A percentile compares a stretch with the other conserved stretches of the same genome.
phyloP scores from a whole-genome alignment of 805 yeast genomes.

The Kuraishia cidri region DNA sequence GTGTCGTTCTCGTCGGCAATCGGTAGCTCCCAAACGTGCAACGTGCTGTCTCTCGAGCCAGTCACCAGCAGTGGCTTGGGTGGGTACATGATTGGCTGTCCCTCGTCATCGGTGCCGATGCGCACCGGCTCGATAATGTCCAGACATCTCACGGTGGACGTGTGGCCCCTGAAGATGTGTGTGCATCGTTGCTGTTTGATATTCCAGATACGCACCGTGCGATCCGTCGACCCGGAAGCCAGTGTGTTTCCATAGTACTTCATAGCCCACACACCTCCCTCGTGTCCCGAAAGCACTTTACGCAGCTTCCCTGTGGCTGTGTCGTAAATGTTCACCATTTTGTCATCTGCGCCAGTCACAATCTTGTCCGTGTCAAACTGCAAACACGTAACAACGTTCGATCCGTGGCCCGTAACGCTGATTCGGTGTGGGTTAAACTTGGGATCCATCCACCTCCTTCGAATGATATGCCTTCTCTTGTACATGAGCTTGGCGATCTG shows the following conservation, averaged over 20 bases:
- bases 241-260: slow-evolving; percentile 77
- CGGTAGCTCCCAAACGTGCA: slow-evolving; percentile 77
- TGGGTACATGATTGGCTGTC: slow-evolving; percentile 49
- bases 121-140: slow-evolving; percentile 68
- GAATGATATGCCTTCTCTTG: slow-evolving; percentile 47
- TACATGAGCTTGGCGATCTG: slow-evolving; percentile 26
- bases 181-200: slow-evolving; percentile 79
- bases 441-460: slow-evolving; percentile 77
- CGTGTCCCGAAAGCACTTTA: slow-evolving; percentile 72
- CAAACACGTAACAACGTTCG: slow-evolving; percentile 86
- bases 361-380: slow-evolving; percentile 88
- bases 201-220: slow-evolving; percentile 93
- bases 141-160: slow-evolving; percentile 87
- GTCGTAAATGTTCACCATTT: slow-evolving; percentile 71
- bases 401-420: slow-evolving; percentile 60
- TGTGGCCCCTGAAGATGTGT: slow-evolving; percentile 85
- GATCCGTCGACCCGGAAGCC: slow-evolving; percentile 91
- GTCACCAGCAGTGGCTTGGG: slow-evolving; percentile 66
- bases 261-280: slow-evolving; percentile 98
- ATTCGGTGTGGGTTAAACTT: slow-evolving; percentile 57
- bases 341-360: slow-evolving; percentile 89
- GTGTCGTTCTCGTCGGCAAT: slow-evolving; percentile 24
- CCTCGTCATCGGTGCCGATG: slow-evolving; percentile 53
- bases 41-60: slow-evolving; percentile 76
- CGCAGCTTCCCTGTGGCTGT: slow-evolving; percentile 62